Evolutionary conservation across 495 filamentous ascomycete species (phyloP), one percentile per base, ranked within the genome.

Genomic region (Aspergillus saccharolyticus): DNA sequence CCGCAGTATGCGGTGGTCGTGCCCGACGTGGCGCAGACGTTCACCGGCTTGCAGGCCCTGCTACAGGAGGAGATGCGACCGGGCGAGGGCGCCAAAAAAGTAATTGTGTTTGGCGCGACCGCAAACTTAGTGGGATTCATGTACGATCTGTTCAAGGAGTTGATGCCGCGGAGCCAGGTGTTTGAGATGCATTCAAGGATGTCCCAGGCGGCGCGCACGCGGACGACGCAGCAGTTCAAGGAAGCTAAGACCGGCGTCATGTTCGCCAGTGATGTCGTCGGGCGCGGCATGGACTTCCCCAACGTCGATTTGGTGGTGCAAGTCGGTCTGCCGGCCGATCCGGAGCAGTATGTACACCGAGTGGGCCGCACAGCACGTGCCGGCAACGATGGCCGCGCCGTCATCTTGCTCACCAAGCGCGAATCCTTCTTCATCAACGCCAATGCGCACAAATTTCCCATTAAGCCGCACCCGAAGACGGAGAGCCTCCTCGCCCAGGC

Each of bases 221-320:
- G 66, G 21, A 78, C 79, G 17, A 88, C 85, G 4, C 76, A 80
- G 16, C 71, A 77, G 18, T 89, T 85, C 76, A 85, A 85, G 56
- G 66, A 78, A 19, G 79, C 81, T 0, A 64, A 64, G 4, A 68
- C 70, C 24, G 77, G 80, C 33, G 76, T 89, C 54, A 68, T 89
- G 63, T 81, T 88, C 61, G 86, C 86, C 33, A 83, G 83, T 16
- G 86, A 89, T 66, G 85, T 89, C 21, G 80, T 89, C 46, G 86
- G 85, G 17, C 80, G 86, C 52, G 86, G 86, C 25, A 93, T 97
- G 90, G 93, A 97, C 69, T 97, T 97, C 76, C 91, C 93, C 53
- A 85, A 91, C 61, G 93, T 97, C 52, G 87, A 91, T 45, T 83
- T 96, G 60, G 91, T 97, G 59, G 84, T 97, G 65, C 92, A 97